phyloP scores from a whole-genome alignment of 2,329 filamentous ascomycete species.

The Penicillium sp. region DNA sequence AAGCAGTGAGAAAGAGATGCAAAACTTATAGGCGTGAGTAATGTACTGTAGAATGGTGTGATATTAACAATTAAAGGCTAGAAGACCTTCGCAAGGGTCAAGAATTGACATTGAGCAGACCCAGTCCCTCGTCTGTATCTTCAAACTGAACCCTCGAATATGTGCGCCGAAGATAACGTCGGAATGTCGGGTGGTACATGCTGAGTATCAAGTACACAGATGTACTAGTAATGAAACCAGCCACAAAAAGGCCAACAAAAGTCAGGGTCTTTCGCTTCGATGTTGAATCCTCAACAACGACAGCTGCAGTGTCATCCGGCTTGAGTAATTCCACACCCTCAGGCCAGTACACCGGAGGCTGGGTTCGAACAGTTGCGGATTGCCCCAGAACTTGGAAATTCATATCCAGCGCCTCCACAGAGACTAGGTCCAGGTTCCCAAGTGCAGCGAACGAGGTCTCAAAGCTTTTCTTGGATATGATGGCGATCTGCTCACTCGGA shows the following conservation, averaged over 20 bases:
- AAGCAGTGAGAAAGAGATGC: not conserved
- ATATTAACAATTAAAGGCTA: not conserved
- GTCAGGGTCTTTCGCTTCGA: not conserved
- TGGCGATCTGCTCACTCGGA: conserved; percentile 34
- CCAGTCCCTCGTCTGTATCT: not conserved
- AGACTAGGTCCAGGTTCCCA: conserved; percentile 42
- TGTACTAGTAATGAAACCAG: not conserved
- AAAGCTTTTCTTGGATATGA: conserved; percentile 42
- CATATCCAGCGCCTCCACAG: conserved; percentile 38
- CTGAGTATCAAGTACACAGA: not conserved
- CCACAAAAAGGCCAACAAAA: not conserved
- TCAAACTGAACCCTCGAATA: not conserved
- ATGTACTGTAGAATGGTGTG: not conserved
- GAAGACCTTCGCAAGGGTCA: not conserved
- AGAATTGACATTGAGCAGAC: not conserved
- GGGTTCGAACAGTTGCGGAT: not conserved
- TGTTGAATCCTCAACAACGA: not conserved
- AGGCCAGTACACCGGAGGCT: not conserved
- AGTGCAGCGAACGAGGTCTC: conserved; percentile 44
- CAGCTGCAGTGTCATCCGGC: not conserved
- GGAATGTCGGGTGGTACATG: not conserved
- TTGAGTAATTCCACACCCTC: not conserved
- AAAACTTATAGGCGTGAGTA: not conserved
- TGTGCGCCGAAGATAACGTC: not conserved
- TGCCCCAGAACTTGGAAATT: conserved; percentile 34